A percentile compares a stretch with the other conserved stretches of the same genome.
Conservation (phyloP, 371 early-diverging fungal species). For the Rhizopus microsporus region DNA sequence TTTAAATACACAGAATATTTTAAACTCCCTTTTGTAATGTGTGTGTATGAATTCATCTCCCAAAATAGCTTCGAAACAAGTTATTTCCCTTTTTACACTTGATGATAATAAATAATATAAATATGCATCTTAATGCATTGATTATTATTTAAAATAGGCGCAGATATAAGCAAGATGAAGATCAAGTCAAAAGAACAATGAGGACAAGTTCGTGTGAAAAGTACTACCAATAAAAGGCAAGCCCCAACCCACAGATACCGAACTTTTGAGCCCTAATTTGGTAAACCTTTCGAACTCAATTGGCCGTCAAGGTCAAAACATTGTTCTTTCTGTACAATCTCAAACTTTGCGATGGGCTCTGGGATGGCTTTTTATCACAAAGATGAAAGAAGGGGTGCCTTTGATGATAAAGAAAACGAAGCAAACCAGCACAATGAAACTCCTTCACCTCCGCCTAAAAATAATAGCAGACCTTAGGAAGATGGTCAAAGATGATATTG, state of each 20-base stretch:
- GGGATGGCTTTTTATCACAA: conserved; percentile 5
- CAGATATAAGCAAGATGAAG: too few species aligned
- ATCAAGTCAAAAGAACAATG: too few species aligned
- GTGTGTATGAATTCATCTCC: background rate
- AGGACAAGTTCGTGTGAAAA: too few species aligned
- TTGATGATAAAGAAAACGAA: conserved; percentile 9
- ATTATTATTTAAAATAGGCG: too few species aligned
- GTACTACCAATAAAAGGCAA: too few species aligned
- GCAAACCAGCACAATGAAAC: conserved; percentile 2
- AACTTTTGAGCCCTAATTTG: background rate
- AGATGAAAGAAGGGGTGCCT: background rate
- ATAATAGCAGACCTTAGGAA: conserved; percentile 7
- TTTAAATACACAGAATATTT: background rate
- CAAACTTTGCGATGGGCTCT: background rate
- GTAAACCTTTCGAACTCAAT: background rate
- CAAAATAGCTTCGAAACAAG: background rate
- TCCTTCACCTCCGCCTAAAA: conserved; percentile 3
- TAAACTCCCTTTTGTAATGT: background rate
- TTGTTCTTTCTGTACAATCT: conserved; percentile 2
- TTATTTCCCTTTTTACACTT: too few species aligned
- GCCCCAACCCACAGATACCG: too few species aligned
- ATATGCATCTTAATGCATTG: too few species aligned
- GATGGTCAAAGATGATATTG: conserved; percentile 3
- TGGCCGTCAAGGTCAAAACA: background rate
- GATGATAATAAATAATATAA: too few species aligned